phyloP scores from a whole-genome alignment of 176 grass and related monocot genomes.

The Musa acuminata region DNA sequence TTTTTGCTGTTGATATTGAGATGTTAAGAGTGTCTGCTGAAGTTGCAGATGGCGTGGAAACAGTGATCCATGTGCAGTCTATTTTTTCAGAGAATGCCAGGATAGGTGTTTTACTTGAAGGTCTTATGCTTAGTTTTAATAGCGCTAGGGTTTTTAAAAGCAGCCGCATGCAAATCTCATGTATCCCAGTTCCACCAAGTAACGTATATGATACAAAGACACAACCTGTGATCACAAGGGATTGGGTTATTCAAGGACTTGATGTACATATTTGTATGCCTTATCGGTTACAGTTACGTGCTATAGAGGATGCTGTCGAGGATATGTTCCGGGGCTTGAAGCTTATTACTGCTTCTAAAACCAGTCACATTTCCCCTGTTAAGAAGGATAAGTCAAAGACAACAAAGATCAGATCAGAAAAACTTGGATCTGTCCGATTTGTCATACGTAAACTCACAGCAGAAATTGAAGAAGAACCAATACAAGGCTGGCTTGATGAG shows the following conservation, averaged over 20 bases:
- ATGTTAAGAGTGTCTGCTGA: conserved; percentile 72
- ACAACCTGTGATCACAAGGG: conserved; percentile 48
- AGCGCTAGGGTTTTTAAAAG: conserved; percentile 84
- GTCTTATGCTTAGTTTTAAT: conserved; percentile 79
- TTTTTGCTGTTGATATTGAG: conserved; percentile 90
- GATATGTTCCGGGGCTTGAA: conserved; percentile 84
- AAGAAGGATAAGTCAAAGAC: conserved; percentile 58
- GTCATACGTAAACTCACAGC: conserved; percentile 70
- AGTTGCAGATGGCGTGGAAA: conserved; percentile 88
- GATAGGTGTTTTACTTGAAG: conserved; percentile 87
- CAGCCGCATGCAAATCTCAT: conserved; percentile 83
- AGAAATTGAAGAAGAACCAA: conserved; percentile 96
- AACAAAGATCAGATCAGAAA: conserved; percentile 41
- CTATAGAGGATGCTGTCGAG: conserved; percentile 93
- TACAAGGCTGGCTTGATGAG: conserved; percentile 97
- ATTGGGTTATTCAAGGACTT: conserved; percentile 86
- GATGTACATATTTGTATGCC: conserved; percentile 97
- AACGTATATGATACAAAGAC: conserved; percentile 46
- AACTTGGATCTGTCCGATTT: conserved; percentile 85
- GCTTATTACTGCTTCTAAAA: conserved; percentile 79
- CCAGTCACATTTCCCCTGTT: conserved; percentile 43
- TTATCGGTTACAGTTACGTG: conserved; percentile 83
- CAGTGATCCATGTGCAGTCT: conserved; percentile 77
- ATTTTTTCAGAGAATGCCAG: conserved; percentile 97
- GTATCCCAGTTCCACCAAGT: conserved; percentile 49